Conservation (phyloP, 2,329 filamentous ascomycete species). For the Aspergillus luchuensis region DNA sequence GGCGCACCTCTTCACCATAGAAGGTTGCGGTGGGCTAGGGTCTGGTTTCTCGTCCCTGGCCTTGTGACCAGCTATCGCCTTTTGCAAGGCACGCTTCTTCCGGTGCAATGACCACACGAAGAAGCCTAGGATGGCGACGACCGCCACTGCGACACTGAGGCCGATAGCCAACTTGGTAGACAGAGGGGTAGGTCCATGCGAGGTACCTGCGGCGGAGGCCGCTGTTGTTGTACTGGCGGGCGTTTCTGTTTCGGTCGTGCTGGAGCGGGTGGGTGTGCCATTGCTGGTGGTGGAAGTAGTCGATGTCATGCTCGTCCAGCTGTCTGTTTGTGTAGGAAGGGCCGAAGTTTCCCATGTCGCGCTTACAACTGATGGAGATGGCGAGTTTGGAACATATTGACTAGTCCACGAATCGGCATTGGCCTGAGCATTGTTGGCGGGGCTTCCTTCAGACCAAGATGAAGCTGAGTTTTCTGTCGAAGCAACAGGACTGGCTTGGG, state of each 20-base stretch:
- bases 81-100: neutral
- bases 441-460: neutral
- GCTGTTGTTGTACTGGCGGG: neutral
- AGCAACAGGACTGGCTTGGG: neutral
- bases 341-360: neutral
- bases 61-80: neutral
- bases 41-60: neutral
- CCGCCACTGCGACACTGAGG: neutral
- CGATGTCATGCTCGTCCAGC: neutral
- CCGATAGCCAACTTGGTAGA: neutral
- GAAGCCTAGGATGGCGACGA: neutral
- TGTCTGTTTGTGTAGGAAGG: neutral
- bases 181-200: neutral
- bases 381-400: neutral
- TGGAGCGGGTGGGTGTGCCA: neutral
- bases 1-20: neutral
- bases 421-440: neutral
- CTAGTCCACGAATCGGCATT: neutral
- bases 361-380: neutral
- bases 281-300: neutral
- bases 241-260: neutral
- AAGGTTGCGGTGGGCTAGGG: neutral
- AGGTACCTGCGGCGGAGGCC: neutral
- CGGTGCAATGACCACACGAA: conserved; percentile 1
- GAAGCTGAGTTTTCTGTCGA: neutral